Base-by-base conservation (phyloP, 257 asterid genomes). In the Apocynum venetum region DNA sequence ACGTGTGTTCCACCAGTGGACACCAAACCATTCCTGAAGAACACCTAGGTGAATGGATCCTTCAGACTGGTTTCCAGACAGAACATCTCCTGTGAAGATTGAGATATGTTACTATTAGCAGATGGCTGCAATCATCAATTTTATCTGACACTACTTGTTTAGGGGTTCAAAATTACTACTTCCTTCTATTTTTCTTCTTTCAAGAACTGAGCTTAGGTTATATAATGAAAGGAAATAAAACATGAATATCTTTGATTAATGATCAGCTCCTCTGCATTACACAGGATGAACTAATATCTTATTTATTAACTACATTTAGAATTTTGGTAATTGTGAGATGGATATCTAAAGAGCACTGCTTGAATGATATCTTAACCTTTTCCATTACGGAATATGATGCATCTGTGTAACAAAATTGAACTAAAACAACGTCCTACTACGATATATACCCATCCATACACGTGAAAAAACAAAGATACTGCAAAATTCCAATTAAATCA, bases 1-100 rank as follows among this genome's bases (percentile, higher is more conserved):
- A 2, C 98, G 96, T 0, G 96, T 85, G 49, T 79, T 93, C 99
- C 98, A 96, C 98, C 99, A 93, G 51, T 93, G 98, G 77, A 78
- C 72, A 49, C 98, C 98, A 80, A 96, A 93, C 99, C 99, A 96
- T 84, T 91, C 95, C 85, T 93, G 99, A 56, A 96, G 84, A 77
- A 93, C 73, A 14, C 99, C 99, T 80, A 89, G 83, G 84, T 93
- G 99, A 81, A 88, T 85, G 11, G 91, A 81, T 79, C 96, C 97
- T 61, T 83, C 93, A 6, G 97, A 86, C 52, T 85, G 84, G 78
- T 82, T 93, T 83, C 98, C 99, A 4, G 96, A 91, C 55, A 96
- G 91, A 72, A 96, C 97, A 85, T 96, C 99, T 59, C 98, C 99
- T 96, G 82, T 61, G 57, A 60, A 66, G 76, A 38, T 73, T 25